Evolutionary conservation across 352 stramenopile species (phyloP).

Genomic region (Plasmopara muralis): DNA sequence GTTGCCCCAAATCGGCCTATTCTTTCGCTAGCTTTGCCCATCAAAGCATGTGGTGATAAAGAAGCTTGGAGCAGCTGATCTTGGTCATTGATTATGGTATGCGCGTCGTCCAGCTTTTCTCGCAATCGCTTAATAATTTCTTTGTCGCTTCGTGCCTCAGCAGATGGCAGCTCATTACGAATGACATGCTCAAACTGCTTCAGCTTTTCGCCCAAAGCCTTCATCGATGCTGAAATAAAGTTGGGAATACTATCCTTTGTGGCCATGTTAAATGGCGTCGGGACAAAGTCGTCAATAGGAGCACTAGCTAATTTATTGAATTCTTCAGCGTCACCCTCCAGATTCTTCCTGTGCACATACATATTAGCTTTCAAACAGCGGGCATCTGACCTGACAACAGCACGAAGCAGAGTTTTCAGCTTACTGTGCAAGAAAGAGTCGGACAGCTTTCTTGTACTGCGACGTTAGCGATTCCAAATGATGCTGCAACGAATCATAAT

Average conservation of each 20-base stretch:
- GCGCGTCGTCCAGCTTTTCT: conserved; percentile 55
- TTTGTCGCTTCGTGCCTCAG: conserved; percentile 22
- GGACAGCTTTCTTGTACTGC: conserved; percentile 68
- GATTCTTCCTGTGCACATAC: conserved; percentile 29
- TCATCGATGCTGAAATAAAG: conserved; percentile 46
- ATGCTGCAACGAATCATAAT: conserved; percentile 48
- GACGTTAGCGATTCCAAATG: conserved; percentile 55
- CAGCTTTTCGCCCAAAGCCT: conserved; percentile 39
- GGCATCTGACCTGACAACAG: background rate
- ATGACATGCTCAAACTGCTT: conserved; percentile 54
- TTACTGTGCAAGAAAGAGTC: conserved; percentile 67
- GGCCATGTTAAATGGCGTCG: conserved; percentile 55
- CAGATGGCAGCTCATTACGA: conserved; percentile 32
- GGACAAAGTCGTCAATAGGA: conserved; percentile 61
- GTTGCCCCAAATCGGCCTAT: conserved; percentile 1
- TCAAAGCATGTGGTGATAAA: conserved; percentile 16
- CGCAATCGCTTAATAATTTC: conserved; percentile 51
- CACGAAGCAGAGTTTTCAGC: conserved; percentile 7
- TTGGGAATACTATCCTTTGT: conserved; percentile 50
- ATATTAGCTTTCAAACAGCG: background rate
- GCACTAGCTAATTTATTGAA: conserved; percentile 40
- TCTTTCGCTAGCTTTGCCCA: conserved; percentile 5
- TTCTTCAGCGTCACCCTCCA: conserved; percentile 37
- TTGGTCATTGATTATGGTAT: conserved; percentile 58
- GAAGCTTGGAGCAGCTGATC: conserved; percentile 67